phyloP scores from a whole-genome alignment of 1,284 basidiomycete species.

The Tremellales sp. region DNA sequence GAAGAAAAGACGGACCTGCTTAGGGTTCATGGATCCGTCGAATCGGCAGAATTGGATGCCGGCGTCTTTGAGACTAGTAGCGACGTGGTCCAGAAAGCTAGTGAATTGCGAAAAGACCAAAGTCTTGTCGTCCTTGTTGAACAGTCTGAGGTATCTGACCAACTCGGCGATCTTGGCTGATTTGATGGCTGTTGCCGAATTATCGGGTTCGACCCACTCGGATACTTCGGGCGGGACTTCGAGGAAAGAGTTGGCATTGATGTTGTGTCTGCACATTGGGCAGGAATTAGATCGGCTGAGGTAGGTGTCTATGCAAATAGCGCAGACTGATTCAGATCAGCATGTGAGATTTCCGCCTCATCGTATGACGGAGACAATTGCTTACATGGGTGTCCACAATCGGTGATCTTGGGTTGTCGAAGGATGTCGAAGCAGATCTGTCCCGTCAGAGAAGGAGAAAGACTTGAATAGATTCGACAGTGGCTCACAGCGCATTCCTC shows the following conservation, averaged over 20 bases:
- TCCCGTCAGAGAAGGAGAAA: constrained; percentile 22
- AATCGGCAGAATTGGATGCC: constrained; percentile 72
- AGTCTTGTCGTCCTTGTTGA: constrained; percentile 66
- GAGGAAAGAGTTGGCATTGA: constrained; percentile 61
- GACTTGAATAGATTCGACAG: constrained; percentile 1
- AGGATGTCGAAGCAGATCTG: constrained; percentile 66
- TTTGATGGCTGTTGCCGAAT: constrained; percentile 43
- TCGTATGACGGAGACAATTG: too few species aligned
- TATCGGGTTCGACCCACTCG: constrained; percentile 44
- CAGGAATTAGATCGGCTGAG: constrained; percentile 66
- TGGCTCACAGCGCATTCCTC: constrained; percentile 62
- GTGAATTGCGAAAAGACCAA: constrained; percentile 84
- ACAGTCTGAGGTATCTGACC: constrained; percentile 64
- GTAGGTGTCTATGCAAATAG: constrained; percentile 56
- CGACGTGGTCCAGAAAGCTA: constrained; percentile 74
- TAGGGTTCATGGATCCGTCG: constrained; percentile 74
- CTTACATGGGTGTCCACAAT: constrained; percentile 64
- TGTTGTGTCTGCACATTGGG: constrained; percentile 74
- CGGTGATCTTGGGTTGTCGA: constrained; percentile 69
- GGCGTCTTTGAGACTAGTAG: constrained; percentile 60
- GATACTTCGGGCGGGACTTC: constrained; percentile 60
- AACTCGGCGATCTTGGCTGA: constrained; percentile 82
- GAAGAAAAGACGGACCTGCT: constrained; percentile 43
- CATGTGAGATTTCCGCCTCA: too few species aligned
- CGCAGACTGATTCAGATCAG: constrained; percentile 53